Conservation (phyloP, 495 filamentous ascomycete genomes). For the Penicillium waksmanii region DNA sequence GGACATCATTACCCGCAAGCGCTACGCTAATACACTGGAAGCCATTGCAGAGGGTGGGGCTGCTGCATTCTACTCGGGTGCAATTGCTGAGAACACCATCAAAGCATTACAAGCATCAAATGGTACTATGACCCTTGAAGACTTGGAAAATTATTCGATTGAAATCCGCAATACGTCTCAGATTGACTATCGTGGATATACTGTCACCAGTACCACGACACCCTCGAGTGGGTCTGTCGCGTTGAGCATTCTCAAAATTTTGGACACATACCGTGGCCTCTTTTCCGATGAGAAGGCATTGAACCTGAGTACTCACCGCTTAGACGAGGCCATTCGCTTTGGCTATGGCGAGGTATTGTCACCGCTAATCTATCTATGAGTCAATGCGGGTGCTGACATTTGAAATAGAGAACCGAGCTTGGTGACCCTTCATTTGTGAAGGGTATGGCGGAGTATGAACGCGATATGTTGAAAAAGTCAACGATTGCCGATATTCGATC, state of each 20-base stretch:
- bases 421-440: conserved; percentile 78
- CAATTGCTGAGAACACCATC: conserved; percentile 74
- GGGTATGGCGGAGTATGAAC: conserved; percentile 65
- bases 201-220: conserved; percentile 67
- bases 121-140: conserved; percentile 82
- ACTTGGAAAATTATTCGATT: conserved; percentile 71
- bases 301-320: conserved; percentile 73
- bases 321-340: conserved; percentile 87
- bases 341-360: conserved; percentile 68
- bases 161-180: conserved; percentile 61
- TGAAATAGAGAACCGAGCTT: conserved; percentile 59
- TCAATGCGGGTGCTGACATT: not conserved
- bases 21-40: conserved; percentile 79
- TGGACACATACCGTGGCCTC: conserved; percentile 70
- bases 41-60: conserved; percentile 70
- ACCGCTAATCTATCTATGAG: not conserved
- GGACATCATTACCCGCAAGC: conserved; percentile 75
- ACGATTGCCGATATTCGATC: conserved; percentile 61
- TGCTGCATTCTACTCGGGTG: conserved; percentile 76
- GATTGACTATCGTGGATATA: conserved; percentile 73
- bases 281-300: conserved; percentile 50
- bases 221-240: conserved; percentile 76
- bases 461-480: conserved; percentile 62
- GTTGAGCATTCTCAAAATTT: conserved; percentile 73
- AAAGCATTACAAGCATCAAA: conserved; percentile 61